phyloP scores from a whole-genome alignment of 306 rosid species.

The Prinsepia uniflora region DNA sequence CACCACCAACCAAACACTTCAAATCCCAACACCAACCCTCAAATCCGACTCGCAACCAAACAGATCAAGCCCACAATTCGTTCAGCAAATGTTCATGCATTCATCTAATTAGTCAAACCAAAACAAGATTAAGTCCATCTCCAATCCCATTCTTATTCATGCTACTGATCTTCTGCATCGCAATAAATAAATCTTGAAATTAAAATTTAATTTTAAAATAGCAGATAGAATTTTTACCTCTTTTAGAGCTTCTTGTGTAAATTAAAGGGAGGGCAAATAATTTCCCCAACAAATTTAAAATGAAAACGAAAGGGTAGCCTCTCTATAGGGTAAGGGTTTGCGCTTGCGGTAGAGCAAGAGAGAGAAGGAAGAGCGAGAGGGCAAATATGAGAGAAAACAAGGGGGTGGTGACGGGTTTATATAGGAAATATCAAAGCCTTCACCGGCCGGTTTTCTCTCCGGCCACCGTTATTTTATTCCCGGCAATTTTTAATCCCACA shows the following conservation, averaged over 20 bases:
- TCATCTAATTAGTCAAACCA: constrained; percentile 41
- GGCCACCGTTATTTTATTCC: constrained; percentile 28
- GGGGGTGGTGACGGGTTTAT: constrained; percentile 62
- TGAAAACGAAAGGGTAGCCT: constrained; percentile 18
- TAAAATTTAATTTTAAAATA: constrained; percentile 15
- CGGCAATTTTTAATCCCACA: constrained; percentile 6
- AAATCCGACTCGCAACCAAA: constrained; percentile 11
- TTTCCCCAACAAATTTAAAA: background rate
- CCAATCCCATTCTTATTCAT: constrained; percentile 34
- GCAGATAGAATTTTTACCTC: constrained; percentile 52
- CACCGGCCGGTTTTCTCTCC: constrained; percentile 35
- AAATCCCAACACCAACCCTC: constrained; percentile 17
- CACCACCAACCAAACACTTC: constrained; percentile 22
- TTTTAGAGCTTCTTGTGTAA: constrained; percentile 16
- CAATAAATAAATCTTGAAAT: constrained; percentile 6
- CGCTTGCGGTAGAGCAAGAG: constrained; percentile 25
- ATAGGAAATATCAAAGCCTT: constrained; percentile 66
- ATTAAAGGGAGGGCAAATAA: constrained; percentile 14
- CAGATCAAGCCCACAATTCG: constrained; percentile 43
- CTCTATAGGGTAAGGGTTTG: constrained; percentile 37
- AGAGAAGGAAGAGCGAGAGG: constrained; percentile 11
- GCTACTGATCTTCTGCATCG: constrained; percentile 22
- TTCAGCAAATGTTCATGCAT: constrained; percentile 33
- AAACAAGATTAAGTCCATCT: constrained; percentile 27
- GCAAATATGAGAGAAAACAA: constrained; percentile 47